Evolutionary conservation across 768 basidiomycete species (phyloP).

Genomic region (Ramaria rubella): DNA sequence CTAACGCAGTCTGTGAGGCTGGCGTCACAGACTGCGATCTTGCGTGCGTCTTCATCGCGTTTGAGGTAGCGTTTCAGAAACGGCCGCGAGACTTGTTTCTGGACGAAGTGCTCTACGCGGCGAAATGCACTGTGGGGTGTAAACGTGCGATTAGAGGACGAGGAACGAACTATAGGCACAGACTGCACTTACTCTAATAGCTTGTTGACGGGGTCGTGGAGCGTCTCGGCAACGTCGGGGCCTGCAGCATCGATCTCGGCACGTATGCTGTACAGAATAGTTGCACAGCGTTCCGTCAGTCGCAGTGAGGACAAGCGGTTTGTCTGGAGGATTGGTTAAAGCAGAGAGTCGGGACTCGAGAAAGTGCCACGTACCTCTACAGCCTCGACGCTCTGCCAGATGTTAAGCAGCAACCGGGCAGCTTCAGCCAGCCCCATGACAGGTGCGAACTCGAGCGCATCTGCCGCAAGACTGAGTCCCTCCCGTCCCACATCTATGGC

Average conservation of each 20-base stretch:
- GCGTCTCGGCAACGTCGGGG: conserved; percentile 39
- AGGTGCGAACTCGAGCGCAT: conserved; percentile 44
- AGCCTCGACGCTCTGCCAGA: conserved; percentile 58
- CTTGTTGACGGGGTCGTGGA: conserved; percentile 43
- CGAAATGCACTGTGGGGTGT: conserved; percentile 33
- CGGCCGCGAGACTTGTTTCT: conserved; percentile 55
- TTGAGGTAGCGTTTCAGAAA: conserved; percentile 76
- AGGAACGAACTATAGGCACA: neutral
- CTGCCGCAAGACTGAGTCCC: conserved; percentile 34
- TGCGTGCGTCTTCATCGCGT: conserved; percentile 56
- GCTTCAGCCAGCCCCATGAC: conserved; percentile 48
- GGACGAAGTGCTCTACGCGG: conserved; percentile 43
- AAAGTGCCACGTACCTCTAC: conserved; percentile 47
- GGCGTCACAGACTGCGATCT: conserved; percentile 46
- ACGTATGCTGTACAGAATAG: conserved; percentile 55
- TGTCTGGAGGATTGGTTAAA: conserved; percentile 39
- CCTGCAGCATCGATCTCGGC: conserved; percentile 59
- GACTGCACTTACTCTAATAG: conserved; percentile 42
- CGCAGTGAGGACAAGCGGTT: conserved; percentile 64
- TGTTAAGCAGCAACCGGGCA: conserved; percentile 44
- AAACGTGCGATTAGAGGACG: neutral
- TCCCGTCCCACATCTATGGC: conserved; percentile 40
- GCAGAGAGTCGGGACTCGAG: neutral
- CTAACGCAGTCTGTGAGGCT: conserved; percentile 47
- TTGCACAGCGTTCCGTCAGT: conserved; percentile 67